Evolutionary conservation across 2,329 filamentous ascomycete genomes (phyloP), one percentile per base, ranked within the genome.

Genomic region (Verticillium longisporum): DNA sequence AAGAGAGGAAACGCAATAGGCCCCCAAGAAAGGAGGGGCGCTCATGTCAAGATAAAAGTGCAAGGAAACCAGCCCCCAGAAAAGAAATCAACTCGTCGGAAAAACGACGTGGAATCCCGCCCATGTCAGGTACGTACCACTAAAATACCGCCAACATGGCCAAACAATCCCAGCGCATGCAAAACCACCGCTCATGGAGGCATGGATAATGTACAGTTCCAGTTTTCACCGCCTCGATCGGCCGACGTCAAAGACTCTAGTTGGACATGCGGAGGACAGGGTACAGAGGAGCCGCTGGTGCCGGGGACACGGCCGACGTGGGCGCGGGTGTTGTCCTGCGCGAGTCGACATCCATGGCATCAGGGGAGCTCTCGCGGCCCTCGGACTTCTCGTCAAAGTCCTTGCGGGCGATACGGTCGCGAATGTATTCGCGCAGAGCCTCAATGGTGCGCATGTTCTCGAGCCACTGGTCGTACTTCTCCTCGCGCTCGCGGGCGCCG

Each of bases 391-490:
- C 69, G 7, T 78, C 77, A 66, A 82, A 88, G 60, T 87, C 82
- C 66, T 77, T 77, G 37, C 78, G 78, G 60, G 84, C 77, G n/a
- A 88, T 77, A 34, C 85, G 81, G 13, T 82, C 76, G 56, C 78
- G 78, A 59, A 89, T 78, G 63, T 84, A 83, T 64, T 83, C 80
- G 45, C 85, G 79, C 41, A 89, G 78, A 53, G 77, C 81, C 74
- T 88, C 86, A 58, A 88, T 86, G 58, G 83, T 79, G 38, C 86
- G 84, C 70, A 88, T 83, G 69, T 88, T 86, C 72, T 87, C 84
- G 14, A 88, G 74, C 86, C 86, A 88, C 61, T 79, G 77, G 68
- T 88, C 86, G 70, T 88, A 86, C 60, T 80, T 80, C 70, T 86
- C 84, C 68, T 87, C 84, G 32, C 83, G 81, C 68, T 86, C 83